These are phyloP conservation scores for Nicotiana attenuata DNA, from an alignment of 257 asterid genomes.

Conservation along the genomic window DNA sequence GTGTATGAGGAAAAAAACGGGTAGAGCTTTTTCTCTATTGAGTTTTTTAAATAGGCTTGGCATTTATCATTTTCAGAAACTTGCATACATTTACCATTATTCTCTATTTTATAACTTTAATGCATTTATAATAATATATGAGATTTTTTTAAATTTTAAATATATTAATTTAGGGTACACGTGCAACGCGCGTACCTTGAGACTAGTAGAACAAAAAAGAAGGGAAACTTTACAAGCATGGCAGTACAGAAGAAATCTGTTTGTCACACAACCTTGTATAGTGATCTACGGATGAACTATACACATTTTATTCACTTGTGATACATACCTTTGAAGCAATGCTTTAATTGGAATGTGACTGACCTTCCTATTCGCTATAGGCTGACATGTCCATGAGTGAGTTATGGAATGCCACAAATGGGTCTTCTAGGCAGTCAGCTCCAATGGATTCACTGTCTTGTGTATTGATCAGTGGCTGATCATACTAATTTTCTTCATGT, in stretches of 20 bases:
- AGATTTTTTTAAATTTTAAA: too few relatives aligned
- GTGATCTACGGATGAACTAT: background rate
- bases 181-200: too few relatives aligned
- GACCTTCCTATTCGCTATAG: constrained; percentile 24
- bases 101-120: too few relatives aligned
- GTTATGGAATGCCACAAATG: constrained; percentile 73
- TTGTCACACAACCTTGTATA: background rate
- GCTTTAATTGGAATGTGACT: background rate
- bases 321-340: background rate
- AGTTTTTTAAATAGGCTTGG: too few relatives aligned
- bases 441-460: constrained; percentile 26
- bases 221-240: background rate
- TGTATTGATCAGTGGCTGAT: background rate
- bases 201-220: background rate
- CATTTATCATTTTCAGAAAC: too few relatives aligned
- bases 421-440: constrained; percentile 50
- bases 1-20: too few relatives aligned
- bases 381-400: constrained; percentile 67
- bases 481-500: background rate
- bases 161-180: too few relatives aligned
- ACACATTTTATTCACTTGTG: background rate
- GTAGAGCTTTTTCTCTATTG: too few relatives aligned
- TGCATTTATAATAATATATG: too few relatives aligned
- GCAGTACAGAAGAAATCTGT: background rate
- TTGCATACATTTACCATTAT: too few relatives aligned